Conservation (phyloP, 2,329 filamentous ascomycete species). For the Leptographium procerum region DNA sequence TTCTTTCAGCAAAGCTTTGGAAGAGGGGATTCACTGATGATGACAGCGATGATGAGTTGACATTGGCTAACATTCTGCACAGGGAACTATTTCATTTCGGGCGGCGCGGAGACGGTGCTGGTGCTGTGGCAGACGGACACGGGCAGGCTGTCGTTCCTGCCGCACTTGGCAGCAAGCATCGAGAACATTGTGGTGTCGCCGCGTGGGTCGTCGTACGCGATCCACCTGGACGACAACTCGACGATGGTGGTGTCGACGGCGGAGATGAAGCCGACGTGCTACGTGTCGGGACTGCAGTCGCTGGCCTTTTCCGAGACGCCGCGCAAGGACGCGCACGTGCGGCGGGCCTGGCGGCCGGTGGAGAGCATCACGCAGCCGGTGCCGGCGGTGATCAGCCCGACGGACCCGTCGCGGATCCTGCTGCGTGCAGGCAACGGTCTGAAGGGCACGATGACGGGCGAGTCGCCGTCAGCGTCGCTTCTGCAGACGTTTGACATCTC, state of each 20-base stretch:
- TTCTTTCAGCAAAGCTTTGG: not conserved
- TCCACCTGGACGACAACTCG: slow-evolving; percentile 87
- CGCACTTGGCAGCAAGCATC: slow-evolving; percentile 79
- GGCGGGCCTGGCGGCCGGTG: slow-evolving; percentile 35
- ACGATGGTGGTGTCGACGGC: slow-evolving; percentile 81
- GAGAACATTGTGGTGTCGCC: slow-evolving; percentile 76
- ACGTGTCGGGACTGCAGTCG: slow-evolving; percentile 72
- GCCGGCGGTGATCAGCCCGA: slow-evolving; percentile 52
- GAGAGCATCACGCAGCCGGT: slow-evolving; percentile 36
- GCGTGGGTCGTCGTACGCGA: slow-evolving; percentile 65
- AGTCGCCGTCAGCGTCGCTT: slow-evolving; percentile 39
- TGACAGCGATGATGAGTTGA: not conserved
- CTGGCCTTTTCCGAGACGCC: slow-evolving; percentile 37
- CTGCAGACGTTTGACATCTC: slow-evolving; percentile 84
- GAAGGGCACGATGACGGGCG: slow-evolving; percentile 41
- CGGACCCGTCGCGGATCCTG: slow-evolving; percentile 50
- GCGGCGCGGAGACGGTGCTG: slow-evolving; percentile 78
- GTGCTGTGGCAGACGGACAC: slow-evolving; percentile 93
- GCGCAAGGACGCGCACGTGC: slow-evolving; percentile 41
- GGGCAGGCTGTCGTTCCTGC: slow-evolving; percentile 67
- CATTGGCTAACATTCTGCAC: too few species aligned
- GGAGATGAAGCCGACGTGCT: slow-evolving; percentile 74
- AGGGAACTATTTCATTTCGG: slow-evolving; percentile 92
- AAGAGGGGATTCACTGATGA: not conserved
- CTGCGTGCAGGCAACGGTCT: slow-evolving; percentile 55